phyloP scores from a whole-genome alignment of 768 basidiomycete species.

The Lactarius evosmus region DNA sequence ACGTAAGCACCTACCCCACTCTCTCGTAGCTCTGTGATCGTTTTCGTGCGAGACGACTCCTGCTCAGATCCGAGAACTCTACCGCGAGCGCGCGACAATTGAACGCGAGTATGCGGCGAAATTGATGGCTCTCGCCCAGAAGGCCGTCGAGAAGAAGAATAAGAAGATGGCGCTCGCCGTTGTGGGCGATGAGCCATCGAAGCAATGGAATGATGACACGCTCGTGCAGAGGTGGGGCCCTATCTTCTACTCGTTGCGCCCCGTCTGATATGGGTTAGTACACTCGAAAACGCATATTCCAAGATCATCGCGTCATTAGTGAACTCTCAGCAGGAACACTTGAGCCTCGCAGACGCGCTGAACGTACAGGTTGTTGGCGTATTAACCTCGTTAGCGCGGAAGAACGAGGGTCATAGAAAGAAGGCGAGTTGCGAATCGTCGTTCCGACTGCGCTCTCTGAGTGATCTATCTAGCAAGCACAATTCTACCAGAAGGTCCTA shows the following conservation, averaged over 20 bases:
- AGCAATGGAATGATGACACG: constrained; percentile 51
- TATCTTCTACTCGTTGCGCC: background rate
- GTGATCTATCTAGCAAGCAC: constrained; percentile 49
- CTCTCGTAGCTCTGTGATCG: background rate
- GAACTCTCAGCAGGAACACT: constrained; percentile 64
- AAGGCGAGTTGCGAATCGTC: constrained; percentile 44
- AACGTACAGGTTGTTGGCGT: constrained; percentile 59
- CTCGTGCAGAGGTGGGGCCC: constrained; percentile 51
- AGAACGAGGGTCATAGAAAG: constrained; percentile 64
- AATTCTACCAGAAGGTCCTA: constrained; percentile 68
- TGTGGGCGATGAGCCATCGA: constrained; percentile 66
- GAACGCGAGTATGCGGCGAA: constrained; percentile 80
- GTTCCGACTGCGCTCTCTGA: constrained; percentile 10
- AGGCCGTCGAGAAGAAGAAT: constrained; percentile 66
- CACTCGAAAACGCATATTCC: constrained; percentile 67
- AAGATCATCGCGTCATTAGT: constrained; percentile 61
- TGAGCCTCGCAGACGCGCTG: constrained; percentile 60
- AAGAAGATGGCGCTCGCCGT: constrained; percentile 54
- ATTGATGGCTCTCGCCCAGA: constrained; percentile 61
- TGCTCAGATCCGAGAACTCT: constrained; percentile 66
- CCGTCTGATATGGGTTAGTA: constrained; percentile 42
- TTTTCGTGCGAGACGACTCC: constrained; percentile 8
- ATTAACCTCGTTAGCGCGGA: constrained; percentile 56
- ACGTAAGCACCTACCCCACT: constrained; percentile 14
- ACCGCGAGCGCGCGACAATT: constrained; percentile 58